phyloP scores from a whole-genome alignment of 441 rosid species.

The Gossypium lobatum region DNA sequence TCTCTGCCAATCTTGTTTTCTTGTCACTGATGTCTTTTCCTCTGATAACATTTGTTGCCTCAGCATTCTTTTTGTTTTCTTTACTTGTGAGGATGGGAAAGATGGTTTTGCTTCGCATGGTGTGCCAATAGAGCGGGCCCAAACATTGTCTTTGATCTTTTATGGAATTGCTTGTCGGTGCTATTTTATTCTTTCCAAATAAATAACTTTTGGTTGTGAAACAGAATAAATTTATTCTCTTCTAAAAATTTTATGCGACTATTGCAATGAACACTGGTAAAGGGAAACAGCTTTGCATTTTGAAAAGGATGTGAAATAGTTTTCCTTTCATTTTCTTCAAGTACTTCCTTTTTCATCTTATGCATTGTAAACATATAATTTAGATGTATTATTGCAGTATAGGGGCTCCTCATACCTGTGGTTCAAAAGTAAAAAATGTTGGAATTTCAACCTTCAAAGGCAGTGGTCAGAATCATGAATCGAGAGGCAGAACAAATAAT shows the following conservation, averaged over 20 bases:
- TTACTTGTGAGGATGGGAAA: background rate
- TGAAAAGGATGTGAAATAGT: background rate
- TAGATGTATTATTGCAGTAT: constrained; percentile 46
- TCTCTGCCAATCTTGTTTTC: background rate
- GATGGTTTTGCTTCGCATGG: background rate
- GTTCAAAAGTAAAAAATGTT: constrained; percentile 44
- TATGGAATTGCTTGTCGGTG: background rate
- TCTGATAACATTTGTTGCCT: background rate
- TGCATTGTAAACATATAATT: constrained; percentile 13
- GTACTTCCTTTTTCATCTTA: background rate
- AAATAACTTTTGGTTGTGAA: background rate
- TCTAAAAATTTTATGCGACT: background rate
- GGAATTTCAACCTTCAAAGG: constrained; percentile 79
- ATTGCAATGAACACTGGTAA: background rate
- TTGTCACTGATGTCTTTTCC: background rate
- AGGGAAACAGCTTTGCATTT: background rate
- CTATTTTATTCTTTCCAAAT: background rate
- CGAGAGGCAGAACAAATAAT: constrained; percentile 47
- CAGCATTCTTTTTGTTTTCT: background rate
- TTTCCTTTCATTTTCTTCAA: background rate
- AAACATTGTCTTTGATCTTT: background rate
- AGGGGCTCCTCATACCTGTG: constrained; percentile 35
- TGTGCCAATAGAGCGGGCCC: background rate
- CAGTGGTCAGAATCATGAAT: constrained; percentile 51
- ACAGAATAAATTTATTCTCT: background rate